Evolutionary conservation across 257 asterid species (phyloP).

Genomic region (Nicotiana obtusifolia): DNA sequence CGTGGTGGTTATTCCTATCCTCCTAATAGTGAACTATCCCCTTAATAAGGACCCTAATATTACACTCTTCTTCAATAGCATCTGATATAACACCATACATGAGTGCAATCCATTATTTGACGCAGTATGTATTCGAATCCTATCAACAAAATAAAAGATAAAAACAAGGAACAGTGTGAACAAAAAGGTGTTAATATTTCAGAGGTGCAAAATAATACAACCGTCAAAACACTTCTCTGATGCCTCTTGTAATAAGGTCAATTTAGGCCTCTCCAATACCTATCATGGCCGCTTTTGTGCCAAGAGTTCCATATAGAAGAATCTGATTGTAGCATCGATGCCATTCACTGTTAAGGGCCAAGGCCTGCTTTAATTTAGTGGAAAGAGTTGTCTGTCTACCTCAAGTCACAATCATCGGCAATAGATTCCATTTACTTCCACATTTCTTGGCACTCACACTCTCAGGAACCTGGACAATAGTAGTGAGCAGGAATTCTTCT

Average conservation of each 20-base stretch:
- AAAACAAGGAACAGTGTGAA: neutral
- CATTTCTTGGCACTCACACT: neutral
- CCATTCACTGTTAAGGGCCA: conserved; percentile 2
- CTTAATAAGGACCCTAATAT: neutral
- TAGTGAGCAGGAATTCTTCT: neutral
- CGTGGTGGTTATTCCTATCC: neutral
- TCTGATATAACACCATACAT: neutral
- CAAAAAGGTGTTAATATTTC: neutral
- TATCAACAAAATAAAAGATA: neutral
- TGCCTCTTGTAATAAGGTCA: neutral
- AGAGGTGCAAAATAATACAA: neutral
- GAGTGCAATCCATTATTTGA: neutral
- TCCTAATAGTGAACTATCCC: neutral
- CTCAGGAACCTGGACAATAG: neutral
- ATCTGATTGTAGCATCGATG: conserved; percentile 13
- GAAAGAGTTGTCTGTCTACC: neutral
- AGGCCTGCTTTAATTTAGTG: neutral
- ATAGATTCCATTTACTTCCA: conserved; percentile 4
- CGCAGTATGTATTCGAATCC: neutral
- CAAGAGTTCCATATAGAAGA: neutral
- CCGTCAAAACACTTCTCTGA: neutral
- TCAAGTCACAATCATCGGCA: conserved; percentile 13
- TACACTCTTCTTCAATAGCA: neutral
- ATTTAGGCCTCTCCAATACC: conserved; percentile 7
- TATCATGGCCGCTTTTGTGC: neutral